Base-by-base conservation (phyloP, 257 asterid genomes). In the Solanum peruvianum region DNA sequence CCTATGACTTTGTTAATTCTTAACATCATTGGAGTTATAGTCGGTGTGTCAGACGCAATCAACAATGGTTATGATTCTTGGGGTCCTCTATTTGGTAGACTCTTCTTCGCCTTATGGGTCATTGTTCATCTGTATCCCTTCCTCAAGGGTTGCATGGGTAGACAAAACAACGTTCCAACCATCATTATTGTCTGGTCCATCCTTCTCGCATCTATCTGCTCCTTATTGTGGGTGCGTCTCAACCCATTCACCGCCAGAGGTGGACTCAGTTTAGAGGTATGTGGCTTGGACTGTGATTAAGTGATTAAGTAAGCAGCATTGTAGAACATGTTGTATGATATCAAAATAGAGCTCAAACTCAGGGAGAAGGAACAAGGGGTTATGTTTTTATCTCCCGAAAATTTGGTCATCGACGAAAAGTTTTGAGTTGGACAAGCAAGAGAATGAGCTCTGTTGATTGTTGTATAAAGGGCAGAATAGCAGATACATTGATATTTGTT, bases 91-190 rank as follows among this genome's bases (percentile, higher is more conserved):
- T 95, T 96, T 47, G 99, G 99, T 6, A 92, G 89, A 92, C 96
- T 96, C 23, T 95, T 96, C 95, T 96, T 96, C 16, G 98, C 98
- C n/a, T 89, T 96, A 6, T 96, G 99, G 99, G 99, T 96, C 86
- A 96, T 96, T 67, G 93, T 95, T 87, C 99, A 96, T 88, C 87
- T 96, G 47, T 95, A 96, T 90, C 99, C 99, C 18, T 96, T 96
- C 98, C 98, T 96, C n/a, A 96, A 96, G 88, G 99, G 99, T 87
- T 87, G 93, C 91, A 94, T 96, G 99, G 99, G 98, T 82, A 95
- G 88, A 86, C 99, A 96, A 86, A 84, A 93, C 33, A 86, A 93
- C 21, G 91, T 96, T 76, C 99, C 99, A 21, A 96, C 99, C 4
- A 96, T 96, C 76, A 90, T 96, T 29, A 85, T 96, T n/a, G 99